These are phyloP conservation scores for Lipomyces kockii DNA, from an alignment of 805 yeast genomes.

Conservation along the genomic window DNA sequence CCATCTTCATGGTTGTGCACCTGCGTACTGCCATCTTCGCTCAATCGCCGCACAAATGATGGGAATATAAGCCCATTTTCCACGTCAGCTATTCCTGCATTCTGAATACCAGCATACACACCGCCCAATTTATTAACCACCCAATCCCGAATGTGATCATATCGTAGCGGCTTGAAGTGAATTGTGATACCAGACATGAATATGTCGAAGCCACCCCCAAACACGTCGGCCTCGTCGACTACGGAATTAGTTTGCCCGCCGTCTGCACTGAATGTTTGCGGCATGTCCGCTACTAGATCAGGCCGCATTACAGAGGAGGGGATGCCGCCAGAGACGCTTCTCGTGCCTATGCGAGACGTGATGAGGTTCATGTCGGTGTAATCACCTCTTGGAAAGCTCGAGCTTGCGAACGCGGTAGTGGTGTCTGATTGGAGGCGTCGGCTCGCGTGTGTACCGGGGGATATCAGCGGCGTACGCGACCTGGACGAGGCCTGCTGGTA, in stretches of 20 bases:
- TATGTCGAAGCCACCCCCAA: conserved; percentile 5
- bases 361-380: background rate
- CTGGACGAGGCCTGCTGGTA: background rate
- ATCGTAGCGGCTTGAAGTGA: conserved; percentile 11
- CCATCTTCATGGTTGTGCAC: background rate
- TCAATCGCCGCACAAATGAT: background rate
- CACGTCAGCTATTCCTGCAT: conserved; percentile 1
- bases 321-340: background rate
- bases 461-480: background rate
- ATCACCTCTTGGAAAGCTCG: background rate
- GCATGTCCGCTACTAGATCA: background rate
- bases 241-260: background rate
- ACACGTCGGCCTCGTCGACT: background rate
- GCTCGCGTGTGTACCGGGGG: background rate
- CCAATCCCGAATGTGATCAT: conserved; percentile 10
- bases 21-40: background rate
- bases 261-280: background rate
- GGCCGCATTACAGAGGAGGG: background rate
- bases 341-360: background rate
- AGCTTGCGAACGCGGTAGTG: background rate
- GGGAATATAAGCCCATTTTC: background rate
- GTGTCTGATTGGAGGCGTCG: background rate
- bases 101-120: conserved; percentile 10
- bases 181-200: conserved; percentile 17
- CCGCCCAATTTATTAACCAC: conserved; percentile 6